A percentile compares a stretch with the other conserved stretches of the same genome.
Conservation (phyloP, 352 stramenopile genomes). For the Aphanomyces euteiches region DNA sequence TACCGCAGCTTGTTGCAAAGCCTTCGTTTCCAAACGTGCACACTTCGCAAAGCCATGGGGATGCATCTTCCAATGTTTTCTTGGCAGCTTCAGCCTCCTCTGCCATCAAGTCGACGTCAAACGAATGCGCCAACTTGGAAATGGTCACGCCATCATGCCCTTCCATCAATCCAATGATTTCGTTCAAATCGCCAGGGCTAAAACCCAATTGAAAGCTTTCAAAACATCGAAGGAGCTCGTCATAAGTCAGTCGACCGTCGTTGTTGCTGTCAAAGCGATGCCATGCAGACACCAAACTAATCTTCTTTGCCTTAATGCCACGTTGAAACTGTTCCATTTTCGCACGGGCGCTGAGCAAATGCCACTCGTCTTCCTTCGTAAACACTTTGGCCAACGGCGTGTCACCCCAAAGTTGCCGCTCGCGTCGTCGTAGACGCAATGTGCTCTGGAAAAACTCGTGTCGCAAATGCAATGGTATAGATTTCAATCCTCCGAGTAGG, state of each 20-base stretch:
- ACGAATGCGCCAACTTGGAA: slow-evolving; percentile 67
- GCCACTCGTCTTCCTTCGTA: slow-evolving; percentile 95
- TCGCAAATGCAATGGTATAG: slow-evolving; percentile 59
- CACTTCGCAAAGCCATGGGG: slow-evolving; percentile 59
- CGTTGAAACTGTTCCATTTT: slow-evolving; percentile 84
- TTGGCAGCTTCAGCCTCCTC: slow-evolving; percentile 41
- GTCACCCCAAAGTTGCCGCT: slow-evolving; percentile 93
- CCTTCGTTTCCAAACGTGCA: slow-evolving; percentile 79
- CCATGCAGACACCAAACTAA: slow-evolving; percentile 47
- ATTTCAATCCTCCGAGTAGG: slow-evolving; percentile 71
- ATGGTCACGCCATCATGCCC: slow-evolving; percentile 59
- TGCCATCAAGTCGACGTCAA: slow-evolving; percentile 49
- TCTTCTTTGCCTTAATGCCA: slow-evolving; percentile 50
- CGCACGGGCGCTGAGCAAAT: slow-evolving; percentile 78
- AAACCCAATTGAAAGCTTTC: slow-evolving; percentile 84
- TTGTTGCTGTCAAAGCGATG: slow-evolving; percentile 71
- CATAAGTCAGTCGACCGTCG: slow-evolving; percentile 51
- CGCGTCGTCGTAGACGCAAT: slow-evolving; percentile 89
- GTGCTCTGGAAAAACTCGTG: slow-evolving; percentile 83
- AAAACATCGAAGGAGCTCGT: slow-evolving; percentile 80
- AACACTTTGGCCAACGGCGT: slow-evolving; percentile 97
- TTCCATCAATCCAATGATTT: slow-evolving; percentile 75
- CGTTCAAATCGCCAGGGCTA: slow-evolving; percentile 72
- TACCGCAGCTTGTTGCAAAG: slow-evolving; percentile 39
- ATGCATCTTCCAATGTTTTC: slow-evolving; percentile 24